phyloP scores from a whole-genome alignment of 768 basidiomycete genomes.

The Cantharellus anzutake region DNA sequence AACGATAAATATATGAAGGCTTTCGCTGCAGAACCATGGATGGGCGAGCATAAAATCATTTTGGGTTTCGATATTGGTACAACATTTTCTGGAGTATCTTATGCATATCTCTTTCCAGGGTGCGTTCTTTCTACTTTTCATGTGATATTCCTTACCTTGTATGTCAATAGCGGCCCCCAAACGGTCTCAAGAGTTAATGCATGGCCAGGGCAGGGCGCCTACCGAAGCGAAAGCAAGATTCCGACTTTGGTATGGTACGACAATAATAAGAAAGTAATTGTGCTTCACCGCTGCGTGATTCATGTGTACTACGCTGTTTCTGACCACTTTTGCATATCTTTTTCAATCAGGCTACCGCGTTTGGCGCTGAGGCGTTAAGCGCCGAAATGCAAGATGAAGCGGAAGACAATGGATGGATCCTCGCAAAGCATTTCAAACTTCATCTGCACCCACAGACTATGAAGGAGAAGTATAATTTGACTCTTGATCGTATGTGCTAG shows the following conservation, averaged over 20 bases:
- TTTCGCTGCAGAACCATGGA: not conserved
- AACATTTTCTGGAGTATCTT: not conserved
- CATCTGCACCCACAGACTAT: slow-evolving; percentile 1
- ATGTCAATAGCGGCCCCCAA: not conserved
- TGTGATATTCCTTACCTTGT: not conserved
- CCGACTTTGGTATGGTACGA: not conserved
- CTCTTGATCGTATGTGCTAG: not conserved
- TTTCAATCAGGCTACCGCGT: not conserved
- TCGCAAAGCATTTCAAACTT: slow-evolving; percentile 4
- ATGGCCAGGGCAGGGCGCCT: not conserved
- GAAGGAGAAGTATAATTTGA: not conserved
- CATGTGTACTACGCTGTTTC: not conserved
- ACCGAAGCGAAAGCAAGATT: not conserved
- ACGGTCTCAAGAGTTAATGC: not conserved
- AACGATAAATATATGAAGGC: too few species aligned
- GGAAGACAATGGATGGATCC: not conserved
- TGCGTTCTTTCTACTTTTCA: not conserved
- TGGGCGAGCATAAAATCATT: not conserved
- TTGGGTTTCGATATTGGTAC: not conserved
- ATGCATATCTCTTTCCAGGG: not conserved
- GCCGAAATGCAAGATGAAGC: not conserved
- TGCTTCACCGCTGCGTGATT: not conserved
- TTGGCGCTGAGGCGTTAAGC: not conserved
- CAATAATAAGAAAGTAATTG: not conserved
- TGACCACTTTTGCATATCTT: not conserved